phyloP scores from a whole-genome alignment of 2,329 filamentous ascomycete species.

The Hymenoscyphus occultus region DNA sequence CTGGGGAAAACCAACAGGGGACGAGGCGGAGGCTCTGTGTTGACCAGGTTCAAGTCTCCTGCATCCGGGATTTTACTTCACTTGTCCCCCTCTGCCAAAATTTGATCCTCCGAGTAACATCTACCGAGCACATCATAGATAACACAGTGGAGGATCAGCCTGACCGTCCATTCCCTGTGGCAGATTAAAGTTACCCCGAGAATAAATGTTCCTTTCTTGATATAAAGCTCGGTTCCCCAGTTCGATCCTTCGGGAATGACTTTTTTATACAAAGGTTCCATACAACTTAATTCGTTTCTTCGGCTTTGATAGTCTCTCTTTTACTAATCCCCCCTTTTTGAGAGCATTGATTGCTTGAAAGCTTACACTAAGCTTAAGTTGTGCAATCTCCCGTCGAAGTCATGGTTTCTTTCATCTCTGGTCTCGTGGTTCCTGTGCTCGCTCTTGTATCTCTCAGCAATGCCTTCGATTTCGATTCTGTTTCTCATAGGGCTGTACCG shows the following conservation, averaged over 20 bases:
- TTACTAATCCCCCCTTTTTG: neutral
- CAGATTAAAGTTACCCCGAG: neutral
- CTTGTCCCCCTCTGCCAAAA: neutral
- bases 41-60: neutral
- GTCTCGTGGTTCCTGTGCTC: neutral
- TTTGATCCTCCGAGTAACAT: conserved; percentile 1
- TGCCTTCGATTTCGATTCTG: neutral
- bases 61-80: neutral
- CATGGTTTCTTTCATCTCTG: conserved; percentile 9
- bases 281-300: too few species aligned
- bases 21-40: conserved; percentile 4
- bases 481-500: conserved; percentile 12
- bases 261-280: too few species aligned
- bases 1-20: conserved; percentile 1
- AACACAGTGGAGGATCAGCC: conserved; percentile 4
- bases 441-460: conserved; percentile 7
- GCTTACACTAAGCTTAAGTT: neutral
- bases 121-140: neutral
- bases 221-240: conserved; percentile 2
- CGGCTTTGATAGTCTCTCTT: neutral
- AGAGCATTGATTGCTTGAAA: neutral
- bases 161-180: neutral
- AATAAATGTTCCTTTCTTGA: neutral
- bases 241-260: neutral
- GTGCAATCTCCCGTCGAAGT: neutral